Percentiles rank a stretch among this genome's conserved stretches.
Conservation (phyloP, 1,139 yeast species). For the Taphrina populina region DNA sequence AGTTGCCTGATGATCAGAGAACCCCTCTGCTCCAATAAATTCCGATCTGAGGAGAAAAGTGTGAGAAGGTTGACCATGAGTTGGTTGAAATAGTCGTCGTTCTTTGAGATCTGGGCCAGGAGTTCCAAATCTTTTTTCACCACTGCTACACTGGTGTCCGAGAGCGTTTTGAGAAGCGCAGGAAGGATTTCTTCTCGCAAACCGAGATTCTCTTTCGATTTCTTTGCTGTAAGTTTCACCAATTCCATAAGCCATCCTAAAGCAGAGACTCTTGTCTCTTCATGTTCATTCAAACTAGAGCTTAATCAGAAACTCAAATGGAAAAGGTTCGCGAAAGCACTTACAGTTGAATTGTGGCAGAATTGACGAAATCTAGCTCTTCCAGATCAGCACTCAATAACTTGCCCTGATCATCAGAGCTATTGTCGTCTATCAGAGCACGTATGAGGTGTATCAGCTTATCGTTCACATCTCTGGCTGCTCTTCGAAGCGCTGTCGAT, state of each 20-base stretch:
- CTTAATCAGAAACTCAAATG: neutral
- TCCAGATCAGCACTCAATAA: conserved; percentile 11
- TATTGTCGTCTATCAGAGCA: conserved; percentile 38
- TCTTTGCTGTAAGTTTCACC: conserved; percentile 58
- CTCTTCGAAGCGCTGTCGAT: conserved; percentile 26
- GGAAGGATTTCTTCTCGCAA: conserved; percentile 67
- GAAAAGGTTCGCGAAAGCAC: neutral
- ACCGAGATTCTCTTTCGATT: conserved; percentile 51
- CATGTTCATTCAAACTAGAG: conserved; percentile 57
- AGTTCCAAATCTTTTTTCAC: conserved; percentile 74
- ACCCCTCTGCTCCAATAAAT: conserved; percentile 67
- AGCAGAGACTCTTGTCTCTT: conserved; percentile 77
- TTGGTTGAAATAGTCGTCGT: conserved; percentile 71
- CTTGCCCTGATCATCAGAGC: conserved; percentile 32
- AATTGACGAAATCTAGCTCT: conserved; percentile 57
- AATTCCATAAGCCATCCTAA: conserved; percentile 88
- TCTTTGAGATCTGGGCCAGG: conserved; percentile 73
- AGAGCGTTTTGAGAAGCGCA: conserved; percentile 73
- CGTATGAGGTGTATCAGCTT: conserved; percentile 19
- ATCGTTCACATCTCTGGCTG: conserved; percentile 33
- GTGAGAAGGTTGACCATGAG: conserved; percentile 71
- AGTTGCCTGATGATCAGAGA: conserved; percentile 81
- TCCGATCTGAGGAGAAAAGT: conserved; percentile 66
- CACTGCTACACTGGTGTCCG: conserved; percentile 83
- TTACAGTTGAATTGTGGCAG: conserved; percentile 58